Evolutionary conservation across 345 rosid genomes (phyloP), one percentile per base, ranked within the genome.

Genomic region (Sisymbrium altissimum): DNA sequence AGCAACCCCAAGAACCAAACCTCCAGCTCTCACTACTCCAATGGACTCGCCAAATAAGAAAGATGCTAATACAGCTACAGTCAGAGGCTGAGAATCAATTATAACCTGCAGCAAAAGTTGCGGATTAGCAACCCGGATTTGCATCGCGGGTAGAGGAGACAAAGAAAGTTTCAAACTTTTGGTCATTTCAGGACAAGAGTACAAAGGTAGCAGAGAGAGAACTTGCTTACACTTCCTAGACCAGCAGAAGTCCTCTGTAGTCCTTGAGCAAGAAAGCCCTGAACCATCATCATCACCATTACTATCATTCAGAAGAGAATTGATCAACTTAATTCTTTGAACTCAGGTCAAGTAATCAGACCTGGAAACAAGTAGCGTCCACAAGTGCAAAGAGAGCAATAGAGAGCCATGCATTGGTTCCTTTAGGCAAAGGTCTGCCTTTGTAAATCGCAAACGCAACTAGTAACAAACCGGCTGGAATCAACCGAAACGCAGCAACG

Each of bases 241-340:
- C 97, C 98, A 48, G 97, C 96, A 27, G 98, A 86, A 12, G 98
- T 94, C 80, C 90, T 87, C 81, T 89, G 86, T 79, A 91, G 81
- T 4, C 98, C 98, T 81, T 89, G 80, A 52, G 93, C 91, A 70
- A 94, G 96, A 85, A 94, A 91, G 1, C 97, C 97, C 95, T 90
- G 81, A 39, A 68, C 29, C 78, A 75, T 15, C 72, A 71, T 21
- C 36, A 48, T 10, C 50, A 66, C 25, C 45, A 52, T 25, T 23
- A 59, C 33, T 21, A 44, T 40, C 64, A 17, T 11, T 18, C 6
- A 27, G 57, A 69, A 6, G 36, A 65, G 29, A 71, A 23, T 7
- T 41, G 0, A 54, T 43, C 23, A 61, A 62, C 15, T 15, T 23
- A 53, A 23, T 8, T 40, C 56, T 32, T 3, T 61, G 32, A 25